These are phyloP conservation scores for Coemansia sp. DNA, from an alignment of 192 early-diverging fungal genomes.

Conservation along the genomic window DNA sequence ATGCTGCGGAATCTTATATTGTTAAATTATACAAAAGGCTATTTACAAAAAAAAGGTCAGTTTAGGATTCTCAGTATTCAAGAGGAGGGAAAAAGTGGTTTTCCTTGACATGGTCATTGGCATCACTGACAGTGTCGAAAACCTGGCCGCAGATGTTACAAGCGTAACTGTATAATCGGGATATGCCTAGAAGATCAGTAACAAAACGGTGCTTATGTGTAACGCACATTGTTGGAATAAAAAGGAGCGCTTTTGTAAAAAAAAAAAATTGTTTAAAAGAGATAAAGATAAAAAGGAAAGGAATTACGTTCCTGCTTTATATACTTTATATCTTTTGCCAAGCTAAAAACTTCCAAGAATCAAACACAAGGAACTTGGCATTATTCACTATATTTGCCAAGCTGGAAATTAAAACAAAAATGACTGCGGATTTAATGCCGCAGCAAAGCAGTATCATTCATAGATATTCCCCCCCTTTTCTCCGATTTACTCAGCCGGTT, in stretches of 20 bases:
- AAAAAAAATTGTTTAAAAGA: not conserved
- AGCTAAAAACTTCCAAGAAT: not conserved
- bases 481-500: not conserved
- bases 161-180: constrained; percentile 33
- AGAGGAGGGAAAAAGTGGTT: constrained; percentile 50
- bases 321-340: not conserved
- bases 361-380: constrained; percentile 2
- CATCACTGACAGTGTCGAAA: constrained; percentile 25
- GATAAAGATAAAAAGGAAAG: constrained; percentile 5
- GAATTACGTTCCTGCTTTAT: not conserved
- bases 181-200: constrained; percentile 20
- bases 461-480: no score
- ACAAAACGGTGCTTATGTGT: constrained; percentile 18
- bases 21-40: not conserved
- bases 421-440: constrained; percentile 5
- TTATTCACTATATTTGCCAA: not conserved
- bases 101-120: constrained; percentile 47
- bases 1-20: constrained; percentile 3
- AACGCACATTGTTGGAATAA: constrained; percentile 3
- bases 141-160: constrained; percentile 47
- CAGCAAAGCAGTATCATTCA: not conserved
- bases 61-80: constrained; percentile 13
- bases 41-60: not conserved
- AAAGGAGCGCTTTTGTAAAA: not conserved
- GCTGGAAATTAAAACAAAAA: constrained; percentile 9